These are phyloP conservation scores for Panicum hallii DNA, from an alignment of 202 grass and related monocot species.

Conservation along the genomic window DNA sequence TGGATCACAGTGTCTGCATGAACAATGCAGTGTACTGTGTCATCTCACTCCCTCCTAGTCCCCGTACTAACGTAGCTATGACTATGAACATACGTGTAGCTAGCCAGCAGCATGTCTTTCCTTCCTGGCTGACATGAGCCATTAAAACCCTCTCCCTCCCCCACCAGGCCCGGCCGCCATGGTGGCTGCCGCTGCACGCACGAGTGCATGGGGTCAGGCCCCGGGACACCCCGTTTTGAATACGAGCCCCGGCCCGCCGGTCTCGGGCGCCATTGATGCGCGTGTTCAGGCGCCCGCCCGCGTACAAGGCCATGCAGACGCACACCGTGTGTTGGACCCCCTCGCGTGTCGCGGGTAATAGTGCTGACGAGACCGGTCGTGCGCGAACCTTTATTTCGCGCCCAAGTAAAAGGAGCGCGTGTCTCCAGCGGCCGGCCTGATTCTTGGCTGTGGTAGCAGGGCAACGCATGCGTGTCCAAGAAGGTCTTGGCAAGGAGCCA, in stretches of 20 bases:
- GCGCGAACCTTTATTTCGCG: neutral
- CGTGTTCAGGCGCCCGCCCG: neutral
- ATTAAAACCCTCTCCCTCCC: conserved; percentile 28
- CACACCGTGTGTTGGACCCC: neutral
- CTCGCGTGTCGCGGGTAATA: conserved; percentile 11
- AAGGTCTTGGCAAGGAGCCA: neutral
- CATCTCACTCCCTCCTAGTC: neutral
- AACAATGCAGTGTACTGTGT: neutral
- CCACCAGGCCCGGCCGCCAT: too few relatives aligned
- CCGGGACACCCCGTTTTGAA: conserved; percentile 33
- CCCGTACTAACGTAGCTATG: neutral
- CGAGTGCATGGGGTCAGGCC: conserved; percentile 2
- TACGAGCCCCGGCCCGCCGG: conserved; percentile 36
- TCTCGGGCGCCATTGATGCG: conserved; percentile 29
- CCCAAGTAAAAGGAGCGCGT: conserved; percentile 15
- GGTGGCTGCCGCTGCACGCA: neutral
- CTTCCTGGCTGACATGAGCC: conserved; percentile 38
- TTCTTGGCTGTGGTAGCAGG: neutral
- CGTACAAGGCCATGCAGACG: neutral
- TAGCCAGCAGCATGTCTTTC: neutral
- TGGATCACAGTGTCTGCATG: neutral
- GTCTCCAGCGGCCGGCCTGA: neutral
- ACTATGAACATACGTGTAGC: neutral
- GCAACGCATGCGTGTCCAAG: neutral
- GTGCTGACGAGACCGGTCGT: conserved; percentile 26